Evolutionary conservation across 225 moss, liverwort and hornwort genomes (phyloP), one percentile per base, ranked within the genome.

Genomic region (Pseudisothecium myosuroides): DNA sequence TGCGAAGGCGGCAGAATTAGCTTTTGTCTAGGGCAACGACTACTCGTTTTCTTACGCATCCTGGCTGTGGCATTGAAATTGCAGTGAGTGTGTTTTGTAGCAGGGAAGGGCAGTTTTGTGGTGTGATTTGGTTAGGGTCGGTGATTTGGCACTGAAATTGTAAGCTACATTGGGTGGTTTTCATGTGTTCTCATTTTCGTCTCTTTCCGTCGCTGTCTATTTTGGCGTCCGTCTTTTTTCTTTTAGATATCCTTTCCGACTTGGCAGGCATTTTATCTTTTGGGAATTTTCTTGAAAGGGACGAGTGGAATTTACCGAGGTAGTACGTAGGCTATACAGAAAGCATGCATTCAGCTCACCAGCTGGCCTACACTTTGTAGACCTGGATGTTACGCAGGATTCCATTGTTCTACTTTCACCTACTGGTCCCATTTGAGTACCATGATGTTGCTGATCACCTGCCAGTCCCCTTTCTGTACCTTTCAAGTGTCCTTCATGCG

Each of bases 351-450:
- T 64, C 78, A 23, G 81, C 63, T 60, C 64, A 89, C 68, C 65
- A 83, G 82, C 77, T 83, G 84, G 76, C 67, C 80, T 81, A 80
- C 62, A 17, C 17, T 65, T 66, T 86, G 16, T 67, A 86, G 76
- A 52, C 83, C 45, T 86, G 36, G 73, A 90, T 39, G 75, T 82
- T 85, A 81, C 63, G 76, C 84, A 60, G 67, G 29, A 76, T 91
- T 89, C 49, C n/a, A 41, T 54, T 69, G 55, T 64, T 47, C 50
- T 84, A 64, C 76, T 89, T 76, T 82, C 76, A 89, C 87, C 87
- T 89, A 91, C 91, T 82, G 59, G 85, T 83, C 87, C 63, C 87
- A 66, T 78, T 69, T 82, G 64, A 54, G 85, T 88, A 76, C 90
- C n/a, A 60, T 83, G 86, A 81, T 81, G 85, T 49, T 59, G 89